Evolutionary conservation across 2,329 filamentous ascomycete species (phyloP), one percentile per base, ranked within the genome.

Genomic region (Zymoseptoria brevis): DNA sequence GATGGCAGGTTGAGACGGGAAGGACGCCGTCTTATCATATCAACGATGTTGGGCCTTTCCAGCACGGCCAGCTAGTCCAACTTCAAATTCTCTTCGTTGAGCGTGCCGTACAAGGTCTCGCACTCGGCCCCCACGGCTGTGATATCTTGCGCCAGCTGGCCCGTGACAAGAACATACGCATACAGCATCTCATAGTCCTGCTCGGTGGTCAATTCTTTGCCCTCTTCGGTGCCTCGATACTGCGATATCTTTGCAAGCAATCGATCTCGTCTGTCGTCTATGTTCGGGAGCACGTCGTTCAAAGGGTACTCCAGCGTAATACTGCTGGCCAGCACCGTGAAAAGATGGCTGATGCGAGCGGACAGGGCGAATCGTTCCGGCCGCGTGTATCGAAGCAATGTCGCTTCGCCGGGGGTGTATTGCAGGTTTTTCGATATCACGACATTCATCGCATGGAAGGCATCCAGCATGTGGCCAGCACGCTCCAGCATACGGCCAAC

Each of bases 401-500:
- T 86, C 58, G 87, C 85, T 75, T 97, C 93, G 3, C 93, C 92
- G 24, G 87, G 83, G 2, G 86, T 90, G 1, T 90, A 83, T 45
- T 83, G 82, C 9, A 87, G 79, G 60, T 93, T 89, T 69, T 92
- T 93, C 69, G 88, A 82, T 45, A 96, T 91, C 62, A 96, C 87
- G 9, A 96, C 84, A 63, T 93, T 95, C 90, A 99, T 96, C 55
- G 92, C 90, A 70, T 97, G 92, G 73, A 99, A 96, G 45, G 90
- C 87, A 74, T 96, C 92, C 4, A 97, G 84, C 75, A 96, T 89
- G 56, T 88, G 86, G 62, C 87, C 87, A 0, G 92, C 96, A 8
- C 87, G 87, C 21, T 84, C 83, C 71, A 97, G 82, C 59, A 97
- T 88, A 41, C 85, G 83, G 4, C 82, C 83, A 71, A 89, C 92